Evolutionary conservation across 1,139 yeast species (phyloP).

Genomic region (Protomyces macrosporus): DNA sequence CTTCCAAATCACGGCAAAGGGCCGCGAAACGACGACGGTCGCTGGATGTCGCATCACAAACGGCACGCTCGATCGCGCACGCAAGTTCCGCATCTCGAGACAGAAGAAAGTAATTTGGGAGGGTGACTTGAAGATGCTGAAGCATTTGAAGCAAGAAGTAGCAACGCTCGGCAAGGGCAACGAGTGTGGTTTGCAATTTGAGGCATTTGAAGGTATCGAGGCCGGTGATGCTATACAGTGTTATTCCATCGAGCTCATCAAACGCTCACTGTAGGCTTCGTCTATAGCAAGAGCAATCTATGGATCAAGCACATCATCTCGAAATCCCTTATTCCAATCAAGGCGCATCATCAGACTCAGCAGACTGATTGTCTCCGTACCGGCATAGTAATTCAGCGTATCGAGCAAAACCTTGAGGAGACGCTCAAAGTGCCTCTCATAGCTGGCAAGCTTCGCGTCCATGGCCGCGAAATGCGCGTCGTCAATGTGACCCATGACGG

Average conservation of each 20-base stretch:
- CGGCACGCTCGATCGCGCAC: conserved; percentile 60
- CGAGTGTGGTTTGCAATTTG: conserved; percentile 84
- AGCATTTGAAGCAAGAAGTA: conserved; percentile 78
- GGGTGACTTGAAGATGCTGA: conserved; percentile 69
- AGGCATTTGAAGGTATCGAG: conserved; percentile 61
- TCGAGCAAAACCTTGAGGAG: conserved; percentile 52
- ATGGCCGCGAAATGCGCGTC: conserved; percentile 46
- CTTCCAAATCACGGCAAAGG: conserved; percentile 57
- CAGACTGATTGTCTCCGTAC: conserved; percentile 56
- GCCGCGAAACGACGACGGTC: conserved; percentile 52
- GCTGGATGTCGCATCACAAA: conserved; percentile 85
- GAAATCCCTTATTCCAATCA: conserved; percentile 38
- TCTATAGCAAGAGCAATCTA: neutral
- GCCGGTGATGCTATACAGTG: conserved; percentile 73
- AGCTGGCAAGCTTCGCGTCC: conserved; percentile 48
- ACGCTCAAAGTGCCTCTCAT: conserved; percentile 53
- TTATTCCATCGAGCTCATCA: conserved; percentile 50
- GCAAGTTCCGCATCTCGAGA: conserved; percentile 62
- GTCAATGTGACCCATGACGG: conserved; percentile 36
- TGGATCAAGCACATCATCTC: conserved; percentile 20
- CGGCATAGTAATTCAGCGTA: conserved; percentile 56
- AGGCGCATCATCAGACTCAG: conserved; percentile 51
- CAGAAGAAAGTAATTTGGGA: conserved; percentile 50
- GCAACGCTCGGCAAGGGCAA: conserved; percentile 72
- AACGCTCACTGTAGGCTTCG: conserved; percentile 16